Percentiles rank a stretch among this genome's conserved stretches.
Conservation (phyloP, 2,329 filamentous ascomycete genomes). For the Fusarium coffeatum region DNA sequence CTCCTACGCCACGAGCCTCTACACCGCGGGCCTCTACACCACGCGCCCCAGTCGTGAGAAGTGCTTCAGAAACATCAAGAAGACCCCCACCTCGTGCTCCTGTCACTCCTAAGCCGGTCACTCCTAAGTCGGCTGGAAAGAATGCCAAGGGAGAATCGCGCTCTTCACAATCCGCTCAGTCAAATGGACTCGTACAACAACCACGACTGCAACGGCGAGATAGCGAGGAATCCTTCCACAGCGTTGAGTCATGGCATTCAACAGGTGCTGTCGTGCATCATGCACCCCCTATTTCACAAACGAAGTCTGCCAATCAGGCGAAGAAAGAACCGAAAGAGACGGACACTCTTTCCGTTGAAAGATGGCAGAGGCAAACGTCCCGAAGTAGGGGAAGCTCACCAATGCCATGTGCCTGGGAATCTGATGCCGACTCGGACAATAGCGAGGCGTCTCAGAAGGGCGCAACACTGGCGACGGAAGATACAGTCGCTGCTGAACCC, state of each 20-base stretch:
- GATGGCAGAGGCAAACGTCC: slow-evolving; percentile 11
- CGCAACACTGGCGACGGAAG: slow-evolving; percentile 41
- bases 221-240: slow-evolving; percentile 65
- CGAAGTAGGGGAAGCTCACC: slow-evolving; percentile 19
- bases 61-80: slow-evolving; percentile 8
- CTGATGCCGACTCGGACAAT: slow-evolving; percentile 35
- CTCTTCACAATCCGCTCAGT: slow-evolving; percentile 6
- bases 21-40: slow-evolving; percentile 50
- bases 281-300: slow-evolving; percentile 58
- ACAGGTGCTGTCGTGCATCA: slow-evolving; percentile 52
- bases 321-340: slow-evolving; percentile 13
- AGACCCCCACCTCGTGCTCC: not conserved
- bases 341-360: not conserved
- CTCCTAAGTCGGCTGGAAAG: not conserved
- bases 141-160: slow-evolving; percentile 1
- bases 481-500: not conserved
- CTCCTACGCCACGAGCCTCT: slow-evolving; percentile 49
- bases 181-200: slow-evolving; percentile 4
- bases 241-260: slow-evolving; percentile 64
- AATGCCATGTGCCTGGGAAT: slow-evolving; percentile 41
- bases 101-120: not conserved
- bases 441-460: slow-evolving; percentile 46
- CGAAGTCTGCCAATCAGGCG: slow-evolving; percentile 51
- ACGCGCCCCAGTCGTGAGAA: slow-evolving; percentile 4
- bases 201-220: slow-evolving; percentile 29